Evolutionary conservation across 108 stramenopile species (phyloP).

Genomic region (Nannochloropsis gaditana): DNA sequence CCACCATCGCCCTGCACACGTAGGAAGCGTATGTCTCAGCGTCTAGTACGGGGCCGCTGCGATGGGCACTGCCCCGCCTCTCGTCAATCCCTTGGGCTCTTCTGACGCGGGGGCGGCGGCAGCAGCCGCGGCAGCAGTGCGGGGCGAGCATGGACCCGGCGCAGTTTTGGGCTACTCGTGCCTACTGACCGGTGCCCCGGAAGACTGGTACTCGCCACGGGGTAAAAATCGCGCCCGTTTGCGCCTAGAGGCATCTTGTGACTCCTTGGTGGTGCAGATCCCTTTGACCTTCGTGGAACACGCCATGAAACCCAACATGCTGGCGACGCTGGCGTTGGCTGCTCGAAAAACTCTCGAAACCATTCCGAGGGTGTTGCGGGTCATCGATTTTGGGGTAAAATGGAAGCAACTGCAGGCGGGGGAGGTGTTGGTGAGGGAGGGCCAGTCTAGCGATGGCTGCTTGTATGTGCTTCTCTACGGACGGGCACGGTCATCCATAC

Average conservation of each 20-base stretch:
- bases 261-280: neutral
- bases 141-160: neutral
- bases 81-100: neutral
- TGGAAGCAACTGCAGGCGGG: slow-evolving; percentile 14
- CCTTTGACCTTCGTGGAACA: neutral
- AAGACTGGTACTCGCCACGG: neutral
- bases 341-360: slow-evolving; percentile 9
- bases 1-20: too few relatives aligned
- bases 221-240: neutral
- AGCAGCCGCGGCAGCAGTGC: neutral
- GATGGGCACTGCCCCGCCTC: neutral
- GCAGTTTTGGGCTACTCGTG: slow-evolving; percentile 7
- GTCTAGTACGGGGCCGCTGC: neutral
- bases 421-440: neutral
- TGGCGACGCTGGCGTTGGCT: neutral
- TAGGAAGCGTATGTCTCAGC: too few relatives aligned
- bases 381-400: neutral
- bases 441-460: slow-evolving; percentile 5
- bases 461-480: slow-evolving; percentile 4
- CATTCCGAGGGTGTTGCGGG: slow-evolving; percentile 5
- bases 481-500: slow-evolving; percentile 4
- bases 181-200: slow-evolving; percentile 8
- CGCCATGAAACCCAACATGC: neutral
- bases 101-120: neutral
- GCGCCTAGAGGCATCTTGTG: slow-evolving; percentile 3